A percentile compares a stretch with the other conserved stretches of the same genome.
Evolutionary conservation across 495 filamentous ascomycete species (phyloP).

Genomic region (Xanthoparmelia taractica): DNA sequence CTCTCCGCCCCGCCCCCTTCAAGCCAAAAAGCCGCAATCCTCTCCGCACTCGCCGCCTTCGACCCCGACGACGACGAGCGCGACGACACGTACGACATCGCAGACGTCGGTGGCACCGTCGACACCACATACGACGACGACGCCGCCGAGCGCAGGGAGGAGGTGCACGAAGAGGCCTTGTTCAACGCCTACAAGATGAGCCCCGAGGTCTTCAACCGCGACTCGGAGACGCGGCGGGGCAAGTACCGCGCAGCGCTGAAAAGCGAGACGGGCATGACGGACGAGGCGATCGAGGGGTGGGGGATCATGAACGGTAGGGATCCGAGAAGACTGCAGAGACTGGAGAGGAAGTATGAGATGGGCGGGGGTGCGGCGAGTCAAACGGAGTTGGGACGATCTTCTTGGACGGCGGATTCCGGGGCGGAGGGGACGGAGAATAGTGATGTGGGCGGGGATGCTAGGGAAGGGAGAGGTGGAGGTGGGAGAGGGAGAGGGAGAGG

Average conservation of each 20-base stretch:
- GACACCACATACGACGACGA: slow-evolving; percentile 43
- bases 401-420: slow-evolving; percentile 30
- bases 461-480: slow-evolving; percentile 46
- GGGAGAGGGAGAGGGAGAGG: slow-evolving; percentile 41
- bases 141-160: slow-evolving; percentile 33
- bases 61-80: slow-evolving; percentile 94
- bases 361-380: slow-evolving; percentile 49
- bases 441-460: slow-evolving; percentile 29
- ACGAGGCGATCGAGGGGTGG: slow-evolving; percentile 94
- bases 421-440: slow-evolving; percentile 34
- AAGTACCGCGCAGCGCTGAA: slow-evolving; percentile 55
- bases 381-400: slow-evolving; percentile 46
- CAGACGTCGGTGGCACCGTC: slow-evolving; percentile 82
- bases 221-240: slow-evolving; percentile 57
- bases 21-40: slow-evolving; percentile 75
- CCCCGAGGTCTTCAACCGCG: slow-evolving; percentile 59
- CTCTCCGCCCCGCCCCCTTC: slow-evolving; percentile 47
- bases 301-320: slow-evolving; percentile 73
- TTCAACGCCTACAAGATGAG: slow-evolving; percentile 59
- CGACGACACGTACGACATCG: slow-evolving; percentile 92
- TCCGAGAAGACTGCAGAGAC: slow-evolving; percentile 50
- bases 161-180: slow-evolving; percentile 42
- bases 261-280: slow-evolving; percentile 76
- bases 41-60: slow-evolving; percentile 83
- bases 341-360: slow-evolving; percentile 59